Percentiles rank a stretch among this genome's conserved stretches.
These are phyloP conservation scores for Vigna trinervia DNA, from an alignment of 306 rosid species.

Conservation along the genomic window DNA sequence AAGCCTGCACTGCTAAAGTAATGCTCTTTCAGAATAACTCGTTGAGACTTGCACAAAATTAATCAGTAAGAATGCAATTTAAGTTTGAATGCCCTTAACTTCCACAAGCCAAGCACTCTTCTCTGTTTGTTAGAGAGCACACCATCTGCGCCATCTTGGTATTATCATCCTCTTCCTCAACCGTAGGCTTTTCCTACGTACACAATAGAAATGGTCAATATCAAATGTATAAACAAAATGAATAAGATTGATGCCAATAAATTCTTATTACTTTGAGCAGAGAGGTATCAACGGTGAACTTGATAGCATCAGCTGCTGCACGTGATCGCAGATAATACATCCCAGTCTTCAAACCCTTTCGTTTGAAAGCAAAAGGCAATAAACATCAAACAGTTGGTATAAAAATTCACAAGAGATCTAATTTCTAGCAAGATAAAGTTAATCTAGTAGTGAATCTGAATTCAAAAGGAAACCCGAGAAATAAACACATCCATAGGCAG, in stretches of 20 bases:
- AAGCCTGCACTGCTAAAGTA: not conserved
- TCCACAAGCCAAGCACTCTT: constrained; percentile 89
- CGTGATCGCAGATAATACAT: constrained; percentile 88
- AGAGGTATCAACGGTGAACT: constrained; percentile 84
- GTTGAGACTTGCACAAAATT: not conserved
- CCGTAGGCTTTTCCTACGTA: constrained; percentile 60
- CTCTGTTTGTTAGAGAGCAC: constrained; percentile 82
- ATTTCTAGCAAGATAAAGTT: not conserved
- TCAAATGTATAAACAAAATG: not conserved
- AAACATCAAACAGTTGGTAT: constrained; percentile 8
- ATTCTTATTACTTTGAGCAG: constrained; percentile 54
- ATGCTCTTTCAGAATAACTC: not conserved
- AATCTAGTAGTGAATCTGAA: not conserved
- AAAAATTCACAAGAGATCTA: not conserved
- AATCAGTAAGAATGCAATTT: not conserved
- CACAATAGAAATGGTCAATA: constrained; percentile 7
- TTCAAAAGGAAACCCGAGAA: not conserved
- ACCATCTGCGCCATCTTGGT: constrained; percentile 85
- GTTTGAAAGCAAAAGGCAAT: constrained; percentile 19
- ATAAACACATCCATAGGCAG: not conserved
- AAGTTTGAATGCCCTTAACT: constrained; percentile 50
- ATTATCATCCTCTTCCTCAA: constrained; percentile 52
- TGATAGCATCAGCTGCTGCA: constrained; percentile 91
- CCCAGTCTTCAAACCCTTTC: constrained; percentile 86
- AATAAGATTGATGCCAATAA: not conserved